Conservation (phyloP, 2,329 filamentous ascomycete genomes). For the Fusarium liriodendri region DNA sequence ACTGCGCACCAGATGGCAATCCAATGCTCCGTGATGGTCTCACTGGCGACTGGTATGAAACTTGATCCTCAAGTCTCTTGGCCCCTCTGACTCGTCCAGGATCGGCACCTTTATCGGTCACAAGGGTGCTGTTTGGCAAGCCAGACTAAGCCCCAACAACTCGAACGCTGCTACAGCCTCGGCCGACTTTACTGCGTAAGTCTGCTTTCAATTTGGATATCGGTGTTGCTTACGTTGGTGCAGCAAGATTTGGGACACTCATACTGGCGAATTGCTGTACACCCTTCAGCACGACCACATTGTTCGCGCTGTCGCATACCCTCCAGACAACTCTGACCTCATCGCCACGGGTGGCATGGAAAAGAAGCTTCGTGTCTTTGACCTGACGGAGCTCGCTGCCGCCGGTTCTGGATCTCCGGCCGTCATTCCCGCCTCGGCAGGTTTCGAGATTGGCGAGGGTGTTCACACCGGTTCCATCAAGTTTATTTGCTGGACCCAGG, state of each 20-base stretch:
- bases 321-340: slow-evolving; percentile 82
- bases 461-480: slow-evolving; percentile 92
- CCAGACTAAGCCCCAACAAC: slow-evolving; percentile 88
- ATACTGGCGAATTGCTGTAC: slow-evolving; percentile 88
- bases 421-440: slow-evolving; percentile 68
- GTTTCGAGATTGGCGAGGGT: slow-evolving; percentile 89
- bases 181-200: slow-evolving; percentile 93
- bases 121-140: slow-evolving; percentile 98
- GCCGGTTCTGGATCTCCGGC: slow-evolving; percentile 53
- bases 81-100: slow-evolving; percentile 61
- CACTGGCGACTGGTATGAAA: slow-evolving; percentile 86
- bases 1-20: slow-evolving; percentile 79
- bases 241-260: slow-evolving; percentile 97
- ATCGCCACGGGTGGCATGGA: slow-evolving; percentile 95
- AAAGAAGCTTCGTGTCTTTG: slow-evolving; percentile 95
- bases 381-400: slow-evolving; percentile 73
- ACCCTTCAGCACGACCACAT: slow-evolving; percentile 95
- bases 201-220: not conserved
- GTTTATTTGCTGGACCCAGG: slow-evolving; percentile 92
- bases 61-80: not conserved
- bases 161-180: slow-evolving; percentile 91
- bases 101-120: slow-evolving; percentile 98
- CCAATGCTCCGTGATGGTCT: slow-evolving; percentile 97
- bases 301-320: slow-evolving; percentile 92
- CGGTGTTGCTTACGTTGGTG: slow-evolving; percentile 44